Evolutionary conservation across 1,284 basidiomycete species (phyloP).

Genomic region (Boletellus deceptivus): DNA sequence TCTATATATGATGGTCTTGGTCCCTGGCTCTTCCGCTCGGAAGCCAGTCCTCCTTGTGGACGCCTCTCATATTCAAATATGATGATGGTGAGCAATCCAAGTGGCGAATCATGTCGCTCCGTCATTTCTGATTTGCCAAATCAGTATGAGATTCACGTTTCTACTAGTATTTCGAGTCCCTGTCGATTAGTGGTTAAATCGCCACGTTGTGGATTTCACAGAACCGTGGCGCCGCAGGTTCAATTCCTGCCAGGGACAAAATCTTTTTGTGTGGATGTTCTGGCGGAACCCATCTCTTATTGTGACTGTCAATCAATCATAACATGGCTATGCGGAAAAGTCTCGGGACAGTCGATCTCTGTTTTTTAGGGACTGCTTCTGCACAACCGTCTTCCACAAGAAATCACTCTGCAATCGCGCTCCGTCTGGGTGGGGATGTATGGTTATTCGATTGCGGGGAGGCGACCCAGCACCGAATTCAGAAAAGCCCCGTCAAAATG

Average conservation of each 20-base stretch:
- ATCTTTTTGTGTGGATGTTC: conserved; percentile 8
- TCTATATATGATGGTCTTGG: no score
- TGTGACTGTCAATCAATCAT: neutral
- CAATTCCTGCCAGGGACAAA: conserved; percentile 44
- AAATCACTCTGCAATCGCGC: conserved; percentile 69
- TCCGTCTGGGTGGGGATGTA: conserved; percentile 62
- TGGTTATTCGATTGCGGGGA: conserved; percentile 93
- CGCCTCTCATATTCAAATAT: conserved; percentile 11
- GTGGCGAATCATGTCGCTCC: no score
- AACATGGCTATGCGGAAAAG: conserved; percentile 18
- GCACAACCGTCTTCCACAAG: conserved; percentile 73
- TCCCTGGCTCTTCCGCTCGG: neutral
- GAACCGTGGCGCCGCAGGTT: conserved; percentile 48
- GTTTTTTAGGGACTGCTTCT: conserved; percentile 76
- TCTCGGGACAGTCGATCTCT: conserved; percentile 51
- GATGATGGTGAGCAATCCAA: no score
- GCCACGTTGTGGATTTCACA: conserved; percentile 46
- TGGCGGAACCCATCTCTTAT: neutral
- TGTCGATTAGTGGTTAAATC: conserved; percentile 57
- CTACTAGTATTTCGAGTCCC: conserved; percentile 27
- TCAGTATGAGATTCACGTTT: no score
- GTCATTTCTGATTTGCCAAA: no score
- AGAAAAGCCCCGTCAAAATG: conserved; percentile 71
- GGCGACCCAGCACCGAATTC: conserved; percentile 81
- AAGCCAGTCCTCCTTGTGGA: conserved; percentile 2